phyloP scores from a whole-genome alignment of 2,329 filamentous ascomycete species.

The Trichophyton rubrum region DNA sequence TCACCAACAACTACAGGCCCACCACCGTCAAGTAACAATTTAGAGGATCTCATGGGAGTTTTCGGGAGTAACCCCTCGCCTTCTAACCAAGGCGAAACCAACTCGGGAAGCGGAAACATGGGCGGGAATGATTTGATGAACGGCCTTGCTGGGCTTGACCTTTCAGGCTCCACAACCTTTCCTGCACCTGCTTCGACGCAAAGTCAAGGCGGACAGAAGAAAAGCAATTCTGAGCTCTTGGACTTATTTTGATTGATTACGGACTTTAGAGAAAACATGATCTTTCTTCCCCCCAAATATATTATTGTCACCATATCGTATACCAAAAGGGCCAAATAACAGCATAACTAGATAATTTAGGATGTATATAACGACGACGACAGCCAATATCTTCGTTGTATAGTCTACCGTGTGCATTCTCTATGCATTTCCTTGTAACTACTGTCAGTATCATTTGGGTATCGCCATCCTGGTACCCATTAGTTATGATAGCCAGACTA shows the following conservation, averaged over 20 bases:
- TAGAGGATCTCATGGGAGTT: slow-evolving; percentile 71
- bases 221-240: slow-evolving; percentile 44
- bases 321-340: not conserved
- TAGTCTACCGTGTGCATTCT: not conserved
- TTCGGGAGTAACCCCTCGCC: slow-evolving; percentile 36
- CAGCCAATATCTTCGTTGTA: not conserved
- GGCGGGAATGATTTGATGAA: slow-evolving; percentile 52
- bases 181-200: slow-evolving; percentile 16
- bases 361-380: not conserved
- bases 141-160: slow-evolving; percentile 69
- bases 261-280: not conserved
- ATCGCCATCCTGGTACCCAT: not conserved
- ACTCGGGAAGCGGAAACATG: slow-evolving; percentile 22
- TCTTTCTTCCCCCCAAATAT: not conserved
- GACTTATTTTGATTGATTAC: slow-evolving; percentile 38
- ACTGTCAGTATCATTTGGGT: not conserved
- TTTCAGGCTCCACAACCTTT: slow-evolving; percentile 41
- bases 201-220: slow-evolving; percentile 23
- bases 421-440: not conserved
- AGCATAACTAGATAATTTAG: not conserved
- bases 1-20: slow-evolving; percentile 30
- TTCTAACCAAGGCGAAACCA: slow-evolving; percentile 16
- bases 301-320: not conserved
- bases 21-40: slow-evolving; percentile 41
- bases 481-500: not conserved